Evolutionary conservation across 1,284 basidiomycete species (phyloP).

Genomic region (Chalciporus sp.): DNA sequence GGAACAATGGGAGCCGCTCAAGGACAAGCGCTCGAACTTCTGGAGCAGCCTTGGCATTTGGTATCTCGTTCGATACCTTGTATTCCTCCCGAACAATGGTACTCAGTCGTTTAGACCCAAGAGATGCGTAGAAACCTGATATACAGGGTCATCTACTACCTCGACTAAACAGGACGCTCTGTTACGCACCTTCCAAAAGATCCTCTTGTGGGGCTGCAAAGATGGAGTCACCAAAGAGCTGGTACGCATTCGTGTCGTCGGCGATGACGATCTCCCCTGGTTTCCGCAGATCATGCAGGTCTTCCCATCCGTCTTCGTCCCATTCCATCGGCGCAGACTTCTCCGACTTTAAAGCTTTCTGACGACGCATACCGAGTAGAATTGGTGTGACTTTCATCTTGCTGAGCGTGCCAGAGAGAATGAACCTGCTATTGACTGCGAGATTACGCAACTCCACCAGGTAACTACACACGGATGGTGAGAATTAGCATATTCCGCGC

Average conservation of each 20-base stretch:
- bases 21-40: slow-evolving; percentile 68
- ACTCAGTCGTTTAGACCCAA: slow-evolving; percentile 75
- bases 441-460: slow-evolving; percentile 84
- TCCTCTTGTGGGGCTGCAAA: slow-evolving; percentile 93
- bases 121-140: slow-evolving; percentile 62
- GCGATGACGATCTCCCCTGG: slow-evolving; percentile 72
- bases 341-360: slow-evolving; percentile 40
- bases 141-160: neutral
- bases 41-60: slow-evolving; percentile 46
- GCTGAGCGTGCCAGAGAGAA: slow-evolving; percentile 57
- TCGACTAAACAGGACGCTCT: neutral
- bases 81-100: slow-evolving; percentile 78
- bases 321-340: slow-evolving; percentile 40
- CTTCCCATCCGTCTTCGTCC: slow-evolving; percentile 72
- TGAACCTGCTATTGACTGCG: slow-evolving; percentile 70
- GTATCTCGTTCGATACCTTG: slow-evolving; percentile 57
- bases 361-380: slow-evolving; percentile 64
- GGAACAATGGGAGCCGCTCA: slow-evolving; percentile 90
- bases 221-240: slow-evolving; percentile 76
- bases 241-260: slow-evolving; percentile 79
- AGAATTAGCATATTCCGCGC: neutral
- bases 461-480: slow-evolving; percentile 53
- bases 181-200: slow-evolving; percentile 65
- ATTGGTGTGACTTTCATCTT: slow-evolving; percentile 75
- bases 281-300: slow-evolving; percentile 62